Evolutionary conservation across 176 grass and related monocot species (phyloP).

Genomic region (Oryza rufipogon): DNA sequence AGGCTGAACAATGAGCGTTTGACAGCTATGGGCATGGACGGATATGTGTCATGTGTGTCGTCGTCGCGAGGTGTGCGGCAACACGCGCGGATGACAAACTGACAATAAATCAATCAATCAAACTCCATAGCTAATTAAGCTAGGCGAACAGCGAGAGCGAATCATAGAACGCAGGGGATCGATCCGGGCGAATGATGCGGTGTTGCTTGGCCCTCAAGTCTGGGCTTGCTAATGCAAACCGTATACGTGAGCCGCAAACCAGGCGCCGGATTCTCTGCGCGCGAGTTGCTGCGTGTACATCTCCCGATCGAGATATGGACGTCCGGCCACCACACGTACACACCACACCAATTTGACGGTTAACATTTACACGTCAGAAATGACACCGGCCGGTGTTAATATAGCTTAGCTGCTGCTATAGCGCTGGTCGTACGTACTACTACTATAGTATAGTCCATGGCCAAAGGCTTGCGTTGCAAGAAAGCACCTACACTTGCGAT

Average conservation of each 20-base stretch:
- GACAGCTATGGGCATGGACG: background rate
- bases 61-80: conserved; percentile 7
- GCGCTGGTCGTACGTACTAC: background rate
- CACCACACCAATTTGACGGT: conserved; percentile 25
- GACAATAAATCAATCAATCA: background rate
- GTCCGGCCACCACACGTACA: background rate
- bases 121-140: background rate
- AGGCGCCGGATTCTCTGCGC: conserved; percentile 51
- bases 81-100: background rate
- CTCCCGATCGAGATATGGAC: background rate
- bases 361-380: conserved; percentile 40
- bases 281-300: conserved; percentile 43
- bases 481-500: background rate
- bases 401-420: background rate
- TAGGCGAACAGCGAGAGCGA: background rate
- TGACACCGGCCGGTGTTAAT: background rate
- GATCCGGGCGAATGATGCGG: conserved; percentile 47
- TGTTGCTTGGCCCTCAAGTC: conserved; percentile 75
- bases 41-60: conserved; percentile 1
- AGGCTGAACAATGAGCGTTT: background rate
- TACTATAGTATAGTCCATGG: background rate
- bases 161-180: conserved; percentile 19
- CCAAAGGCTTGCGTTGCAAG: conserved; percentile 49
- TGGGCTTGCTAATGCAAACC: conserved; percentile 48
- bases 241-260: conserved; percentile 57